These are phyloP conservation scores for Porpolomopsis calyptriformis DNA, from an alignment of 768 basidiomycete species.

Conservation along the genomic window DNA sequence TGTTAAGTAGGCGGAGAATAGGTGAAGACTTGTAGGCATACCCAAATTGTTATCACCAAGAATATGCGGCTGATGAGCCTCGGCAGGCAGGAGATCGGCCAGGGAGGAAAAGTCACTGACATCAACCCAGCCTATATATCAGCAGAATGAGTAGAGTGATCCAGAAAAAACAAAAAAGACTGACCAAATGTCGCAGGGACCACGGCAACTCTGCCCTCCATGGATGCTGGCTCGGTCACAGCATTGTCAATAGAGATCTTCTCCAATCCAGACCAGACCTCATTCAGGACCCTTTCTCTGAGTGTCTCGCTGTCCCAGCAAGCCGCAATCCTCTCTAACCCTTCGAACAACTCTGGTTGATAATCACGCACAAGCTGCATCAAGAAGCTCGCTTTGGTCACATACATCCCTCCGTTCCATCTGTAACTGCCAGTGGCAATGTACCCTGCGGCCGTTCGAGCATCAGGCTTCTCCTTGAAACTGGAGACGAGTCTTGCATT, in stretches of 20 bases:
- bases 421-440: conserved; percentile 81
- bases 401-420: conserved; percentile 93
- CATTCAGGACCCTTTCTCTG: conserved; percentile 44
- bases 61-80: conserved; percentile 75
- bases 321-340: conserved; percentile 53
- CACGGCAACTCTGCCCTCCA: conserved; percentile 71
- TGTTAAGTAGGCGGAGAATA: conserved; percentile 7
- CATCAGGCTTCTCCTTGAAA: conserved; percentile 89
- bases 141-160: conserved; percentile 3
- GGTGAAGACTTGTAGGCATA: conserved; percentile 25
- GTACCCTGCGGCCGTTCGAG: conserved; percentile 76
- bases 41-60: conserved; percentile 68
- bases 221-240: conserved; percentile 77
- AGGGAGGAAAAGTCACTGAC: conserved; percentile 87
- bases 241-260: conserved; percentile 86
- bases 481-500: conserved; percentile 75
- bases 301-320: conserved; percentile 57
- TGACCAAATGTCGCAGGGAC: conserved; percentile 83
- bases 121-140: conserved; percentile 88
- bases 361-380: conserved; percentile 64
- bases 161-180: conserved; percentile 13
- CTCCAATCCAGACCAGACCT: conserved; percentile 69
- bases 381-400: conserved; percentile 68
- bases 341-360: conserved; percentile 61
- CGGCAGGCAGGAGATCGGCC: conserved; percentile 77